Conservation (phyloP, 768 basidiomycete species). For the Podaxis sp. region DNA sequence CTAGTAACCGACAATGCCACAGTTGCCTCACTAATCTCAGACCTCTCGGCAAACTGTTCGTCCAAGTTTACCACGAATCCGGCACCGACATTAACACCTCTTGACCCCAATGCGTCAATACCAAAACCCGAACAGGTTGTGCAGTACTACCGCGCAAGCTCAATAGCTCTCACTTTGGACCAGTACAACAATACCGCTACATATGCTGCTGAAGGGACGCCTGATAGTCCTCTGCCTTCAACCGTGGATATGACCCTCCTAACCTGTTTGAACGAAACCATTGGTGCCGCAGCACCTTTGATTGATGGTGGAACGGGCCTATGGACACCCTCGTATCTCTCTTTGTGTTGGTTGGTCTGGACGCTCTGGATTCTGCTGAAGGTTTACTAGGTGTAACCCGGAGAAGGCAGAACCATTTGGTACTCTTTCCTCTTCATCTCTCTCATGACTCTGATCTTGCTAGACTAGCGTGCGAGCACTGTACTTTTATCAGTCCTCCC, state of each 20-base stretch:
- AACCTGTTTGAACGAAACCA: slow-evolving; percentile 22
- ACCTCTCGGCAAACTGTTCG: slow-evolving; percentile 44
- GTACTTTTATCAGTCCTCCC: no score
- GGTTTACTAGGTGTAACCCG: not conserved
- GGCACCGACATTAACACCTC: slow-evolving; percentile 32
- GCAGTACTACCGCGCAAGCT: slow-evolving; percentile 62
- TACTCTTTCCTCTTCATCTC: no score
- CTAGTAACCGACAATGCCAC: slow-evolving; percentile 47
- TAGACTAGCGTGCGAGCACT: not conserved
- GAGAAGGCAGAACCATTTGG: not conserved
- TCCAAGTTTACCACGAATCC: slow-evolving; percentile 31
- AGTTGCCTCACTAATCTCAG: slow-evolving; percentile 35
- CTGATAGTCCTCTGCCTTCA: slow-evolving; percentile 18
- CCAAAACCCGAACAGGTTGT: slow-evolving; percentile 48
- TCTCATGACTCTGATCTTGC: not conserved
- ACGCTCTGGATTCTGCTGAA: not conserved
- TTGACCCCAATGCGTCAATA: slow-evolving; percentile 10
- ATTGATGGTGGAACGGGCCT: slow-evolving; percentile 15
- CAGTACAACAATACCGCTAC: slow-evolving; percentile 61
- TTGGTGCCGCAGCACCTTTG: slow-evolving; percentile 20
- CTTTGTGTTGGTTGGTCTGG: slow-evolving; percentile 2
- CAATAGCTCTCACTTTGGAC: slow-evolving; percentile 52
- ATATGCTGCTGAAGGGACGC: slow-evolving; percentile 24
- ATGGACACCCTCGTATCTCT: slow-evolving; percentile 4
- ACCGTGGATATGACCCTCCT: slow-evolving; percentile 17